A percentile compares a stretch with the other conserved stretches of the same genome.
Conservation (phyloP, 2,329 filamentous ascomycete genomes). For the Sporothrix pseudoabietina region DNA sequence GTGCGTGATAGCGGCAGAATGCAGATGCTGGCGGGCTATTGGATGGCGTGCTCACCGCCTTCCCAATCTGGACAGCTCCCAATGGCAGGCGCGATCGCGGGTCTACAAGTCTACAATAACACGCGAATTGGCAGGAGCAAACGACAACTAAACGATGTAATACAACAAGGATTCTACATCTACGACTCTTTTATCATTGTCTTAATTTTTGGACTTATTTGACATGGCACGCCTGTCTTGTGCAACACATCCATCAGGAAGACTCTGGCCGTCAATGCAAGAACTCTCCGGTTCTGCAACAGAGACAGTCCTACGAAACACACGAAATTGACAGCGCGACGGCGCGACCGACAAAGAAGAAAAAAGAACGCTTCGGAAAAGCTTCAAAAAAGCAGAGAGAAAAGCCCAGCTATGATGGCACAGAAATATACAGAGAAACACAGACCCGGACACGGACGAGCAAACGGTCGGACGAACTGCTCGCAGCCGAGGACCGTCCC, state of each 20-base stretch:
- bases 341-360: no score
- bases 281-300: slow-evolving; percentile 5
- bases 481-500: slow-evolving; percentile 12
- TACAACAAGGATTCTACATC: neutral
- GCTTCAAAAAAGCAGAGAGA: neutral
- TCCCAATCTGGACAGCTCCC: slow-evolving; percentile 20
- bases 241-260: neutral
- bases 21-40: neutral
- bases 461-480: slow-evolving; percentile 10
- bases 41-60: slow-evolving; percentile 28
- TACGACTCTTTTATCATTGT: neutral
- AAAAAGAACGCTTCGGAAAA: no score
- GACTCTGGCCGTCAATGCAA: neutral
- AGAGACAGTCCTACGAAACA: neutral
- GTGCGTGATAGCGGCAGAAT: slow-evolving; percentile 31
- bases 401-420: slow-evolving; percentile 9
- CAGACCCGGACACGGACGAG: neutral
- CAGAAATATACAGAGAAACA: neutral
- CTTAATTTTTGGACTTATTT: neutral
- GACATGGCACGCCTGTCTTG: slow-evolving; percentile 7
- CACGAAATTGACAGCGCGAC: neutral
- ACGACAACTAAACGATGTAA: neutral
- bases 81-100: neutral
- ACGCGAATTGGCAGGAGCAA: neutral
- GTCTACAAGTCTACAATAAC: neutral